Base-by-base conservation (phyloP, 2,329 filamentous ascomycete species). In the Metarhizium robertsii region DNA sequence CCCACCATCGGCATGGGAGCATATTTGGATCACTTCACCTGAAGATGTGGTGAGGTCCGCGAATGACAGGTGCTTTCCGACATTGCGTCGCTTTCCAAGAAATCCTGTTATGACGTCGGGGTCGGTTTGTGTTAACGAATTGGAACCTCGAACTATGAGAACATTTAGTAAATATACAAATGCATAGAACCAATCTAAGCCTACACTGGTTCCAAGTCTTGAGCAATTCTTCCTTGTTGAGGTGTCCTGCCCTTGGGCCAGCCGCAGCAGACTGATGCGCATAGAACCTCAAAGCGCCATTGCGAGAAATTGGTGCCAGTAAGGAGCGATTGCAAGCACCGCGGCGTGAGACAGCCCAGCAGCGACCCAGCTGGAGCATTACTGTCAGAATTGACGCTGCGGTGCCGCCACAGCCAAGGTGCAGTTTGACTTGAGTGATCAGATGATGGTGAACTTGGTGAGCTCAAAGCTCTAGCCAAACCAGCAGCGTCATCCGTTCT, bases 31-130 rank as follows among this genome's bases (percentile, higher is more conserved):
- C 16, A 73, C 69, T 47, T 76, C 61, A 4, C 71, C 66, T 0
- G 67, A 68, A 0, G 69, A 61, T 3, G 69, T 68, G 42, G 72
- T 73, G 25, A 76, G 66, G 61, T 86, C 79, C 50, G 85, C 85
- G 65, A 96, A 96, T 2, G 81, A 81, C 20, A 95, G 73, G 43
- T 80, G 83, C 54, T 84, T 84, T 32, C 83, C 84, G 25, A 91
- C 75, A 62, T 88, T 83, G 58, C 83, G 79, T 34, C 84, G 79
- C 57, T 82, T 83, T 30, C 84, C 83, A 0, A 96, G 70, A 62
- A 92, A 94, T 20, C 92, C 92, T 5, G 68, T 60, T 13, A 59
- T 62, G 53, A 58, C 53, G 2, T 65, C 57, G 6, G 43, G 52
- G 10, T 58, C 56, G 2, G 55, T 43, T 2, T 64, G 61, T 8